Conservation (phyloP, 495 filamentous ascomycete genomes). For the Penicillium coffeae region DNA sequence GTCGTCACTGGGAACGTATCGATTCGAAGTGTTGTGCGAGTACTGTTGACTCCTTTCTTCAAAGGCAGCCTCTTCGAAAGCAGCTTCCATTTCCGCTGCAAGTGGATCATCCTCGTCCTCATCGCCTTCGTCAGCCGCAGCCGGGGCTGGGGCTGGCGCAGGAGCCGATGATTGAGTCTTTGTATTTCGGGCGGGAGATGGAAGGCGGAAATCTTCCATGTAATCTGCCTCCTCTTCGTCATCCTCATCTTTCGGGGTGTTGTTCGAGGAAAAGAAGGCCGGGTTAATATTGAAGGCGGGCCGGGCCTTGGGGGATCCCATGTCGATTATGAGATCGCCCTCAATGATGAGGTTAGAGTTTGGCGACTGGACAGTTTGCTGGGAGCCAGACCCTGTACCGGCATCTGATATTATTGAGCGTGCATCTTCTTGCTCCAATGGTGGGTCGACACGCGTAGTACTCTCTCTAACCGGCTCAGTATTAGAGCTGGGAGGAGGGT, state of each 20-base stretch:
- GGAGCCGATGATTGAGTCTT: constrained; percentile 10
- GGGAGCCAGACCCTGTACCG: constrained; percentile 30
- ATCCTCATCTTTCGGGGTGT: constrained; percentile 33
- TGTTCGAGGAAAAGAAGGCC: constrained; percentile 40
- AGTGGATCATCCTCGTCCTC: constrained; percentile 44
- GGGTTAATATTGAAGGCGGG: constrained; percentile 38
- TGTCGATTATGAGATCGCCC: constrained; percentile 48
- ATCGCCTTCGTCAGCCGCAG: constrained; percentile 14
- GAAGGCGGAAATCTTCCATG: constrained; percentile 38
- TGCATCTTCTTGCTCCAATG: constrained; percentile 18
- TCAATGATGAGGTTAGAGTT: constrained; percentile 47
- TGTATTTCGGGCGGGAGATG: constrained; percentile 33
- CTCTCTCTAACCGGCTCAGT: constrained; percentile 5
- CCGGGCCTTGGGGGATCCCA: constrained; percentile 44
- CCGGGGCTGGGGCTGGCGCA: constrained; percentile 5
- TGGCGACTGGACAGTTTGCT: constrained; percentile 35
- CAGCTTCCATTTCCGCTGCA: constrained; percentile 47
- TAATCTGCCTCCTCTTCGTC: constrained; percentile 40
- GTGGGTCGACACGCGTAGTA: constrained; percentile 11
- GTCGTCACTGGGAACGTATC: constrained; percentile 42
- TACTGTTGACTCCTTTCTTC: constrained; percentile 38
- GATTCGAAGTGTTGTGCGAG: constrained; percentile 23
- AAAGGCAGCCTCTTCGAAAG: constrained; percentile 41
- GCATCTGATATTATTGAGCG: constrained; percentile 32
- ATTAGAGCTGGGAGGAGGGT: too few relatives aligned